phyloP scores from a whole-genome alignment of 768 basidiomycete genomes.

The Hydnomerulius pinastri region DNA sequence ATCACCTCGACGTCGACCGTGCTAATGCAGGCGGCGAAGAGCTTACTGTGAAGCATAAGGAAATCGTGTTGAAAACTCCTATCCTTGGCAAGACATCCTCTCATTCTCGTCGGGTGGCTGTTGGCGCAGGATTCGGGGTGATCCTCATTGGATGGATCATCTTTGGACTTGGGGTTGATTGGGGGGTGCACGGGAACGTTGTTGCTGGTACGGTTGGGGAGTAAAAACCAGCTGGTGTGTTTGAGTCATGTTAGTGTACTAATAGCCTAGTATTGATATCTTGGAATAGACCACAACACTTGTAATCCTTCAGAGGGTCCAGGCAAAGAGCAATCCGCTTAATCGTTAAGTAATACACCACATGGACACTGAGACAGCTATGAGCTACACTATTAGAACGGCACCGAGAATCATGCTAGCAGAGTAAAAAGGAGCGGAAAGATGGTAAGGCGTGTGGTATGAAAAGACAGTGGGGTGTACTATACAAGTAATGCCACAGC shows the following conservation, averaged over 20 bases:
- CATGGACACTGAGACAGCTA: too few relatives aligned
- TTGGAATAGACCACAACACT: too few relatives aligned
- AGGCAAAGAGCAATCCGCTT: too few relatives aligned
- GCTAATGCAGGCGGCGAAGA: constrained; percentile 10
- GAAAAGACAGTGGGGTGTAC: not conserved
- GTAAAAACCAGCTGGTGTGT: constrained; percentile 5
- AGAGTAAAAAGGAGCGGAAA: constrained; percentile 8
- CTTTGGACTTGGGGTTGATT: constrained; percentile 43
- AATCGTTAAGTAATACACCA: too few relatives aligned
- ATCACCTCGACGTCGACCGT: too few relatives aligned
- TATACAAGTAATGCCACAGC: constrained; percentile 4
- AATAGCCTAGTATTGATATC: too few relatives aligned
- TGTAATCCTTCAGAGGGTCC: too few relatives aligned
- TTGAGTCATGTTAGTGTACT: not conserved
- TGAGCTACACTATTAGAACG: not conserved
- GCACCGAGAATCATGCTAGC: constrained; percentile 3
- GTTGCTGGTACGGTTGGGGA: constrained; percentile 32
- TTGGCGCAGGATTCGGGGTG: constrained; percentile 24
- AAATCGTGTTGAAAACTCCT: constrained; percentile 4
- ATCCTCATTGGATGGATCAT: constrained; percentile 43
- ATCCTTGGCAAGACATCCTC: not conserved
- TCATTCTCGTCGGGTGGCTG: constrained; percentile 21
- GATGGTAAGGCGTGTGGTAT: constrained; percentile 6
- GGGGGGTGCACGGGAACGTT: constrained; percentile 42
- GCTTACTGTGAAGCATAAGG: constrained; percentile 1